Evolutionary conservation across 345 rosid species (phyloP), one percentile per base, ranked within the genome.

Genomic region (Salix exigua): DNA sequence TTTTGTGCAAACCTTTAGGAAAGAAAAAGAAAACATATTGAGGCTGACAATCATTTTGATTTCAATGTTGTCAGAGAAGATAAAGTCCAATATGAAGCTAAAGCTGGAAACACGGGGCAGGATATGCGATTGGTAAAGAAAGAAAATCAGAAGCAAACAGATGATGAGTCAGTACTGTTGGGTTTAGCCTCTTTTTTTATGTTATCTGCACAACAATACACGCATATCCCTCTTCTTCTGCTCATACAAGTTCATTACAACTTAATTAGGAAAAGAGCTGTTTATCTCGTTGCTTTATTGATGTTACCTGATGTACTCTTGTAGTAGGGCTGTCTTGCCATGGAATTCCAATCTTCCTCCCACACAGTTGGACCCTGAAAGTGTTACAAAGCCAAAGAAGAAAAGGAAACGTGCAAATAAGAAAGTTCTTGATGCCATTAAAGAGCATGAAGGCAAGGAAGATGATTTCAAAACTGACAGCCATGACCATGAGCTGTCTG

Each of bases 131-230:
- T 23, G 33, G n/a, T 17, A 7, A 50, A 50, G 55, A 50, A 62
- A 25, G 53, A 17, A 61, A 40, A 61, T 26, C 55, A 9, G 75
- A 73, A 25, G 7, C n/a, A 16, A 25, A 25, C 55, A 23, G 26
- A 73, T 61, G 69, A 76, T 7, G 60, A 35, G 79, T 76, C 46
- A 61, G 79, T 76, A n/a, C 63, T 31, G 18, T 62, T 17, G 16
- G 44, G 46, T 60, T 23, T 55, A 4, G 61, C 72, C 38, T 23
- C 48, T 31, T 38, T 2, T 12, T 37, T 7, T 61, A 40, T 60
- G 71, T 25, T 18, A 19, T 21, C 26, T 33, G 42, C n/a, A 50
- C 21, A 5, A 50, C 21, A 50, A 50, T 50, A 68, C 21, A 37
- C 10, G 7, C 44, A 68, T 42, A 67, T 67, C 23, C 14, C 16